These are phyloP conservation scores for Viola odorata DNA, from an alignment of 345 rosid genomes.

Conservation along the genomic window DNA sequence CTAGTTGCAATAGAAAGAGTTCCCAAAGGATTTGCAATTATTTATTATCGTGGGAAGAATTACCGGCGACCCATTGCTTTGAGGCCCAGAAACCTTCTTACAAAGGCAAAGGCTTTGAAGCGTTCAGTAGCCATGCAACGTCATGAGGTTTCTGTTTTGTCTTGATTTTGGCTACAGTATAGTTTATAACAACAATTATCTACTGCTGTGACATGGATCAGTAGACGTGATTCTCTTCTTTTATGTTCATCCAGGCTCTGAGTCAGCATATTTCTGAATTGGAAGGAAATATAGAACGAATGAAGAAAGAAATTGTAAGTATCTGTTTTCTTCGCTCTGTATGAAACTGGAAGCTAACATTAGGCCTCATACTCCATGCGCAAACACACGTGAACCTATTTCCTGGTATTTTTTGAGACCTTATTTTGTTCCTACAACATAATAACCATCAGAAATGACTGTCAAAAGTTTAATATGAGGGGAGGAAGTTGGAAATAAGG, in stretches of 20 bases:
- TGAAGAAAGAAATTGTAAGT: conserved; percentile 82
- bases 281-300: conserved; percentile 67
- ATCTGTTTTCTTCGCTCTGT: conserved; percentile 6
- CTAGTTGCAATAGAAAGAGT: conserved; percentile 87
- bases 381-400: background rate
- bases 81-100: conserved; percentile 91
- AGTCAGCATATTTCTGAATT: conserved; percentile 87
- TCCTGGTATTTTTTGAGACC: too few relatives aligned
- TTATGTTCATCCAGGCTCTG: conserved; percentile 57
- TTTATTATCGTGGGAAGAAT: conserved; percentile 94
- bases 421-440: too few relatives aligned
- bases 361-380: background rate
- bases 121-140: conserved; percentile 95
- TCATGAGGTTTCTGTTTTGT: conserved; percentile 64
- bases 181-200: conserved; percentile 11
- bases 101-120: conserved; percentile 93
- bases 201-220: background rate
- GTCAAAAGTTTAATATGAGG: too few relatives aligned
- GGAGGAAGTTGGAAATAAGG: too few relatives aligned
- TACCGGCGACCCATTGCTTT: conserved; percentile 77
- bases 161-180: background rate
- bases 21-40: conserved; percentile 88
- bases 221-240: conserved; percentile 11
- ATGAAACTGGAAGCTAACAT: background rate
- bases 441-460: too few relatives aligned